A percentile compares a stretch with the other conserved stretches of the same genome.
These are phyloP conservation scores for Musa acuminata DNA, from an alignment of 176 grass and related monocot species.

Conservation along the genomic window DNA sequence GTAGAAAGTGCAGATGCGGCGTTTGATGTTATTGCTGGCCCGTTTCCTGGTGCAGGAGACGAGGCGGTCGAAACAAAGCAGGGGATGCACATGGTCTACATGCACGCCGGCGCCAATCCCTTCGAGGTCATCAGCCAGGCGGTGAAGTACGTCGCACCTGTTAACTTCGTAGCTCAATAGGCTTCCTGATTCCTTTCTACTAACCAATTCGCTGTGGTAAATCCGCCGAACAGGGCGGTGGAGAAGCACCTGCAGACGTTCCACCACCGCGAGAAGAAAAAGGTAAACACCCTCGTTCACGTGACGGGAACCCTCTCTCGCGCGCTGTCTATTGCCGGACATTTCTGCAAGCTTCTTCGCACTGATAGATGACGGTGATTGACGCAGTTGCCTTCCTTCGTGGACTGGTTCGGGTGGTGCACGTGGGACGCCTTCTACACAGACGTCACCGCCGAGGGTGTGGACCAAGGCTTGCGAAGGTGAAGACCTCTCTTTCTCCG, in stretches of 20 bases:
- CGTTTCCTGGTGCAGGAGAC: constrained; percentile 31
- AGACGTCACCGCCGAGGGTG: constrained; percentile 58
- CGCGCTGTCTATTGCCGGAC: neutral
- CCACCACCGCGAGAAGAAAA: constrained; percentile 62
- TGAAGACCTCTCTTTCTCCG: neutral
- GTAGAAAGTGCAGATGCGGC: too few species aligned
- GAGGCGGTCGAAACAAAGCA: constrained; percentile 49
- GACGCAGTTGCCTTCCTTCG: constrained; percentile 46
- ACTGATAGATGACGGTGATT: neutral
- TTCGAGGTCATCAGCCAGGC: constrained; percentile 53
- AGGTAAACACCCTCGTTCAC: constrained; percentile 10
- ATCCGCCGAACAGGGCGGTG: constrained; percentile 31
- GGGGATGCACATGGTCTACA: constrained; percentile 40
- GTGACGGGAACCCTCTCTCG: neutral
- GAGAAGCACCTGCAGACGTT: constrained; percentile 74
- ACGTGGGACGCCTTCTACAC: constrained; percentile 98
- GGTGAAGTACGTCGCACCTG: constrained; percentile 34
- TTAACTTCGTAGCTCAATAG: neutral
- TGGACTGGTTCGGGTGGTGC: constrained; percentile 93
- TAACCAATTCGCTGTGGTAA: too few species aligned
- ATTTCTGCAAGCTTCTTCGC: neutral
- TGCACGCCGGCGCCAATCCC: constrained; percentile 59
- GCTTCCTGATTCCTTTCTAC: too few species aligned
- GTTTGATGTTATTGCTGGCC: too few species aligned
- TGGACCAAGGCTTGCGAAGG: constrained; percentile 49